Conservation (phyloP, 805 yeast species). For the Lachancea mirantina region DNA sequence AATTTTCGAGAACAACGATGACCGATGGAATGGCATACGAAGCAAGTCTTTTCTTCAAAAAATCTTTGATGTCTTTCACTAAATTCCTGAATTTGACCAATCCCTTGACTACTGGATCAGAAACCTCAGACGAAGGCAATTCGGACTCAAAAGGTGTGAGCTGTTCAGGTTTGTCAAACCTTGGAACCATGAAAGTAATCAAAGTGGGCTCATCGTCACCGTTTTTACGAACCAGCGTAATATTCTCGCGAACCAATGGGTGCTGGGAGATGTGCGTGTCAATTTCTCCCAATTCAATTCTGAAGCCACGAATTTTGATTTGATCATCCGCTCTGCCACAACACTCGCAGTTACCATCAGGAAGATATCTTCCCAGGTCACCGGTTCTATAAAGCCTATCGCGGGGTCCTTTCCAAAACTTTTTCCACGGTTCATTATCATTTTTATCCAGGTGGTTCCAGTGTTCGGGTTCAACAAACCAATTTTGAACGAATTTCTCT, state of each 20-base stretch:
- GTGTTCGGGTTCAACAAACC: slow-evolving; percentile 69
- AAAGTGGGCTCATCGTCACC: slow-evolving; percentile 88
- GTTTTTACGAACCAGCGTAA: slow-evolving; percentile 86
- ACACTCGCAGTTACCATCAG: slow-evolving; percentile 97
- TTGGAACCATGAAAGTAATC: slow-evolving; percentile 88
- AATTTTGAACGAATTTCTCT: slow-evolving; percentile 80
- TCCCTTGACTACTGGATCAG: slow-evolving; percentile 70
- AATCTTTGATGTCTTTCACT: slow-evolving; percentile 72
- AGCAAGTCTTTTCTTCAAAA: slow-evolving; percentile 82
- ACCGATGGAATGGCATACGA: slow-evolving; percentile 89
- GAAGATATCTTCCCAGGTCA: slow-evolving; percentile 91
- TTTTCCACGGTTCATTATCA: slow-evolving; percentile 55
- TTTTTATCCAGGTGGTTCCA: slow-evolving; percentile 55
- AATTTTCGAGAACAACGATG: slow-evolving; percentile 74
- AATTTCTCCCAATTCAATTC: slow-evolving; percentile 97
- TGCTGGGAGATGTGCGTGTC: slow-evolving; percentile 96
- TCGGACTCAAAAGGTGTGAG: slow-evolving; percentile 38
- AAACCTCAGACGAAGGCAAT: slow-evolving; percentile 33
- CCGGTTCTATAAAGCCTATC: slow-evolving; percentile 96
- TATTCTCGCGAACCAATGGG: slow-evolving; percentile 83
- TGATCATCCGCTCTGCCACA: slow-evolving; percentile 99
- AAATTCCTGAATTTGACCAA: slow-evolving; percentile 68
- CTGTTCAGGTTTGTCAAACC: slow-evolving; percentile 44
- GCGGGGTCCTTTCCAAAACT: slow-evolving; percentile 86
- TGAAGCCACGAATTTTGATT: slow-evolving; percentile 95